phyloP scores from a whole-genome alignment of 2,329 filamentous ascomycete genomes.

The Plenodomus lindquistii region DNA sequence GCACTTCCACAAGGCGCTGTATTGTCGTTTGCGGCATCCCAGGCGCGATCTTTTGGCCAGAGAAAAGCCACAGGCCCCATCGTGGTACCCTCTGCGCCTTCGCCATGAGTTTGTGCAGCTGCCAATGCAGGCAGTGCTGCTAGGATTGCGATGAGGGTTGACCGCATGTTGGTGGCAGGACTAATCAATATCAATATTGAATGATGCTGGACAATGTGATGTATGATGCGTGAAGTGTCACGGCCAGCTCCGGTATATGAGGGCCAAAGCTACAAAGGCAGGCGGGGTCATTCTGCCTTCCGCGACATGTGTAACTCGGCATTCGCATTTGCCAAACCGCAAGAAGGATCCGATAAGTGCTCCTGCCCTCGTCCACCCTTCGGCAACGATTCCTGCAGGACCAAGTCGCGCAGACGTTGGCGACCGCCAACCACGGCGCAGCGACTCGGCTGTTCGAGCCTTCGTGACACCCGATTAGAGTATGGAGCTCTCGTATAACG shows the following conservation, averaged over 20 bases:
- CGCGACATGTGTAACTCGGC: background rate
- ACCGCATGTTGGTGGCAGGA: slow-evolving; percentile 9
- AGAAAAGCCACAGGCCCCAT: slow-evolving; percentile 65
- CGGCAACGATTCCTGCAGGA: slow-evolving; percentile 4
- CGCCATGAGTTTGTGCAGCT: slow-evolving; percentile 29
- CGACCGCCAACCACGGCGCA: background rate
- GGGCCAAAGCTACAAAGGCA: background rate
- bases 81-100: slow-evolving; percentile 28
- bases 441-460: background rate
- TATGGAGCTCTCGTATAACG: background rate
- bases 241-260: slow-evolving; percentile 7
- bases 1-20: slow-evolving; percentile 61
- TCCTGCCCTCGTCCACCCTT: slow-evolving; percentile 2
- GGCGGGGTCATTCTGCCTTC: background rate
- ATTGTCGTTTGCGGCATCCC: slow-evolving; percentile 60
- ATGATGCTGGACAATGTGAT: background rate
- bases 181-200: background rate
- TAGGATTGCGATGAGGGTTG: slow-evolving; percentile 1
- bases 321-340: slow-evolving; percentile 4
- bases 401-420: slow-evolving; percentile 22
- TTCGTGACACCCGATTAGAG: background rate
- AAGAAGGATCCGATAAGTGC: slow-evolving; percentile 6
- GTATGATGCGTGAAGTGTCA: background rate
- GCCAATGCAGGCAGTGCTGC: slow-evolving; percentile 2
- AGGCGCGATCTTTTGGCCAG: slow-evolving; percentile 63